Conservation (phyloP, 495 filamentous ascomycete species). For the Rhypophila decipiens region DNA sequence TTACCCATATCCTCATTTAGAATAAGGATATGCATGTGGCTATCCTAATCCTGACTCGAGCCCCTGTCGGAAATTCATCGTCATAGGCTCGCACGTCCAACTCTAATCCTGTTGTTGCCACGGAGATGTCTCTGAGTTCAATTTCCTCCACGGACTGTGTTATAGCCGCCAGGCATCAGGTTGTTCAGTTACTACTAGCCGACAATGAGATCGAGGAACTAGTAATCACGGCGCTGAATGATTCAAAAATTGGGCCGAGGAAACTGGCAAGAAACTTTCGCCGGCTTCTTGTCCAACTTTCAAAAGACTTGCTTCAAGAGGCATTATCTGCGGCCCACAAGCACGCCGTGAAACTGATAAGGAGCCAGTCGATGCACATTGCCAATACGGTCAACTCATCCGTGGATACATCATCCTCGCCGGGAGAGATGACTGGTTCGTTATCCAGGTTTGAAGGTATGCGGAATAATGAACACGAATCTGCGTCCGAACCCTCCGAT, state of each 20-base stretch:
- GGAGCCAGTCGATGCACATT: neutral
- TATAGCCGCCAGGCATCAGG: neutral
- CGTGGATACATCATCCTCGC: neutral
- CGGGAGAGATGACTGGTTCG: neutral
- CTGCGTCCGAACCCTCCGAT: neutral
- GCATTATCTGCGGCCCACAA: neutral
- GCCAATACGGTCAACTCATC: neutral
- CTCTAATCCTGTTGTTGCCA: too few species aligned
- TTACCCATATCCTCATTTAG: too few species aligned
- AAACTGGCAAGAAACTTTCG: neutral
- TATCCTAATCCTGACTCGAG: too few species aligned
- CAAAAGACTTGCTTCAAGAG: neutral
- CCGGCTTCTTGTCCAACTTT: neutral
- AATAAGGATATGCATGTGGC: too few species aligned
- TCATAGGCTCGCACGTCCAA: too few species aligned
- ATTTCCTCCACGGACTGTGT: neutral
- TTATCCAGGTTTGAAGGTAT: neutral
- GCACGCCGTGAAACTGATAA: neutral
- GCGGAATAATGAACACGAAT: neutral
- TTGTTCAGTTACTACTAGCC: neutral
- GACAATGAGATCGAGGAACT: neutral
- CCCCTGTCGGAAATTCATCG: too few species aligned
- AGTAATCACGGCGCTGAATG: neutral
- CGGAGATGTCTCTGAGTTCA: neutral
- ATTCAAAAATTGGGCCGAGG: neutral